Evolutionary conservation across 768 basidiomycete genomes (phyloP).

Genomic region (Pisolithus microcarpus): DNA sequence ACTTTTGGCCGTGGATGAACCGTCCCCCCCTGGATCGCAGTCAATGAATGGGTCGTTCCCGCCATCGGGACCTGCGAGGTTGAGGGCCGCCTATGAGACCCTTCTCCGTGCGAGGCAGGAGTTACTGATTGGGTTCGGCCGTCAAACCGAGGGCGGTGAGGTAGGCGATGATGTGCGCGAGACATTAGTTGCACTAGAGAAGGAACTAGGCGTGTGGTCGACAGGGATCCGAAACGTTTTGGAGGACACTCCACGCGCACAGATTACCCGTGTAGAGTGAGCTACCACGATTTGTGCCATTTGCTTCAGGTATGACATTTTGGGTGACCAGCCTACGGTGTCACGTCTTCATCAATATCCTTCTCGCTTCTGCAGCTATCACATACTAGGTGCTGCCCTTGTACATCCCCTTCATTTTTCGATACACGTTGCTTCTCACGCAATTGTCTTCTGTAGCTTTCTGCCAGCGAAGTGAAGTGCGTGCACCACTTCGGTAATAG

Average conservation of each 20-base stretch:
- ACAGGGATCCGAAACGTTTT: conserved; percentile 52
- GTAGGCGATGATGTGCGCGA: conserved; percentile 60
- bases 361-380: no score
- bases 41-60: conserved; percentile 38
- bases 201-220: conserved; percentile 67
- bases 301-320: no score
- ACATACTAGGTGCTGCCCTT: no score
- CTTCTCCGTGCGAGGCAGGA: conserved; percentile 56
- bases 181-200: conserved; percentile 54
- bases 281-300: no score
- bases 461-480: no score
- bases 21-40: conserved; percentile 31
- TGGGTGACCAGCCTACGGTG: no score
- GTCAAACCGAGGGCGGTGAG: conserved; percentile 58
- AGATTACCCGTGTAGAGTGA: not conserved
- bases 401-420: no score
- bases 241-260: conserved; percentile 29
- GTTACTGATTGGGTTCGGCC: conserved; percentile 67
- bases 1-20: conserved; percentile 73
- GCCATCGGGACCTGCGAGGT: conserved; percentile 57
- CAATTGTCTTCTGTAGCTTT: no score
- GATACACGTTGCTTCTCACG: no score
- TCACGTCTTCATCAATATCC: no score
- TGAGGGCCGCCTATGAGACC: conserved; percentile 59
- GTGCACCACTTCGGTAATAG: no score